Evolutionary conservation across 192 early-diverging fungal genomes (phyloP), one percentile per base, ranked within the genome.

Genomic region (Dissophora globulifera): DNA sequence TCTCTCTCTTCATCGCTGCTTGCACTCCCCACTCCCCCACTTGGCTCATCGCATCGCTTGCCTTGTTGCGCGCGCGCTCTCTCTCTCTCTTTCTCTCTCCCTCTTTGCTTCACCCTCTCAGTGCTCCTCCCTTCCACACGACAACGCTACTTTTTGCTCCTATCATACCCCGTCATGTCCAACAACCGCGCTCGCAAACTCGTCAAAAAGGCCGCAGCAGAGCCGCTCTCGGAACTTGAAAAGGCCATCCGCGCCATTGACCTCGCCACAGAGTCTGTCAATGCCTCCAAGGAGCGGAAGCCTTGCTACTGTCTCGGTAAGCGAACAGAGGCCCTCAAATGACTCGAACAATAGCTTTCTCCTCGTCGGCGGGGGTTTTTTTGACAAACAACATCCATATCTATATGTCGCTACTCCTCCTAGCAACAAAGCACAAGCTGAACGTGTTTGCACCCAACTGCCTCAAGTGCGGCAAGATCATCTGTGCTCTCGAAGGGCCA

Each of bases 381-480:
- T n/a, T n/a, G n/a, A n/a, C n/a, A n/a, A n/a, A n/a, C n/a, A n/a
- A n/a, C n/a, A n/a, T n/a, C n/a, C n/a, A 41, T n/a, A 16, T 50
- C 9, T 27, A 38, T 38, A 38, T 38, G 35, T 6, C 7, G 13
- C 13, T 13, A 38, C 13, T 38, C 35, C 35, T 9, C 35, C 13
- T 58, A 87, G 87, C 87, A 7, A 86, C 84, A 0, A 83, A 82
- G 40, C 87, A 88, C 67, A 66, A 74, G 25, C 50, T 88, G 30
- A 61, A 87, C 12, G 82, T 74, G 0, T 81, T 84, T 55, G 84
- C 84, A 25, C 85, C 85, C 2, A 87, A 87, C 38, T 87, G 85
- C 54, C 56, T 88, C 17, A 83, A 57, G 47, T 88, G 87, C 66
- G 87, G 87, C 3, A 86, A 86, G 58, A 88, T 88, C 48, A 86